These are phyloP conservation scores for Fusarium sp. DNA, from an alignment of 2,329 filamentous ascomycete genomes.

Conservation along the genomic window DNA sequence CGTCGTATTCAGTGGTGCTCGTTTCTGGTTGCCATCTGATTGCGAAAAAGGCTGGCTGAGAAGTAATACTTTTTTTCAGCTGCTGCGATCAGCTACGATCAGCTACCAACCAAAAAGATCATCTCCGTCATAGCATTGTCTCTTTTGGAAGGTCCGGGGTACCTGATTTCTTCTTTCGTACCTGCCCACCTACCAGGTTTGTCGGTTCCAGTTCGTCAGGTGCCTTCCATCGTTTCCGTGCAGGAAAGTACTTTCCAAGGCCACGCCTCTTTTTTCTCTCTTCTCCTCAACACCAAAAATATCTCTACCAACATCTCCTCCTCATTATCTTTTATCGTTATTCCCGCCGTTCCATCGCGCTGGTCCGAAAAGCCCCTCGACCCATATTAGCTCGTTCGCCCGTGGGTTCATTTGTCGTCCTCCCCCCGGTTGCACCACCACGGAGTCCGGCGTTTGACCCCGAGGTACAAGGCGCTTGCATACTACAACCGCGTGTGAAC, in stretches of 20 bases:
- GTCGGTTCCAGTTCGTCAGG: slow-evolving; percentile 8
- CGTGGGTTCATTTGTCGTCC: slow-evolving; percentile 23
- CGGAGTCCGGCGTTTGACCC: slow-evolving; percentile 23
- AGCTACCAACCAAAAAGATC: slow-evolving; percentile 10
- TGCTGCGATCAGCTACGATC: slow-evolving; percentile 42
- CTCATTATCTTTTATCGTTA: background rate
- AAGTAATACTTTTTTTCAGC: slow-evolving; percentile 29
- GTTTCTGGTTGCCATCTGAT: slow-evolving; percentile 18
- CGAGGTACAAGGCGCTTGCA: slow-evolving; percentile 32
- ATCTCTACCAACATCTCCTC: slow-evolving; percentile 1
- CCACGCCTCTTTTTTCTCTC: slow-evolving; percentile 4
- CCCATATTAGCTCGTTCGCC: slow-evolving; percentile 9
- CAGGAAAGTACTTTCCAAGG: background rate
- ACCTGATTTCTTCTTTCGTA: slow-evolving; percentile 10
- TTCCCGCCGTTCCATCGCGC: slow-evolving; percentile 16
- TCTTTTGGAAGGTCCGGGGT: slow-evolving; percentile 30
- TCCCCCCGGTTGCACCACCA: slow-evolving; percentile 32
- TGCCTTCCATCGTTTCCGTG: slow-evolving; percentile 8
- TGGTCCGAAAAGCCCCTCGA: background rate
- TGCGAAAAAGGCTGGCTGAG: slow-evolving; percentile 16
- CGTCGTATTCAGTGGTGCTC: background rate
- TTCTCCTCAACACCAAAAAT: slow-evolving; percentile 9
- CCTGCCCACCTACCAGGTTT: slow-evolving; percentile 23
- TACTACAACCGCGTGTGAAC: background rate
- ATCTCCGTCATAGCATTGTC: slow-evolving; percentile 9